Conservation (phyloP, 2,329 filamentous ascomycete species). For the Chaetomium sp. region DNA sequence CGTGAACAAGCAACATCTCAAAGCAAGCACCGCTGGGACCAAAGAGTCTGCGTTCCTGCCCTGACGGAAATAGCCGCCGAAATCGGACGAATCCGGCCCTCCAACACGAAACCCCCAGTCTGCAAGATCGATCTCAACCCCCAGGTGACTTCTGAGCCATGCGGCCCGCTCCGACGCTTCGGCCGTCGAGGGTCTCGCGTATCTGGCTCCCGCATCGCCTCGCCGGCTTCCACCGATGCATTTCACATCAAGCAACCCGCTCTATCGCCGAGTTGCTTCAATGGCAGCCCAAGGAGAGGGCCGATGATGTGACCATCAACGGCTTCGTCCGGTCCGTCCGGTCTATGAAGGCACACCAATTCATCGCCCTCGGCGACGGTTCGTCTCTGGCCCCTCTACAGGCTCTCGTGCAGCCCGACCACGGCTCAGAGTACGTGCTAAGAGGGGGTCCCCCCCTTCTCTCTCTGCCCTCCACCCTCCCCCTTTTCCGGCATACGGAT, state of each 20-base stretch:
- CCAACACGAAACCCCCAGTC: too few relatives aligned
- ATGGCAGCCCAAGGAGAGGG: slow-evolving; percentile 39
- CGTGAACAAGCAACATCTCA: too few relatives aligned
- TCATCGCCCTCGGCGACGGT: slow-evolving; percentile 82
- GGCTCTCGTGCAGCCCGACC: slow-evolving; percentile 65
- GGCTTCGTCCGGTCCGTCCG: slow-evolving; percentile 81
- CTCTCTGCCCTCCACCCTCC: neutral
- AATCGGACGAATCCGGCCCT: neutral
- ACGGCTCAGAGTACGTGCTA: slow-evolving; percentile 62
- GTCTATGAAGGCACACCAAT: slow-evolving; percentile 76
- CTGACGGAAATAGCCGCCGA: neutral
- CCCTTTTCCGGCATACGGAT: slow-evolving; percentile 18
- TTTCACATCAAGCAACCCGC: slow-evolving; percentile 9
- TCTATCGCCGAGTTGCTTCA: slow-evolving; percentile 52
- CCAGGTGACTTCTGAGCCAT: slow-evolving; percentile 8
- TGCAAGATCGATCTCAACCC: too few relatives aligned
- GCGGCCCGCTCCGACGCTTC: slow-evolving; percentile 15
- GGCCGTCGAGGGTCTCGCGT: slow-evolving; percentile 14
- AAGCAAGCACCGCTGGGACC: too few relatives aligned
- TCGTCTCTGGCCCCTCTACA: slow-evolving; percentile 75
- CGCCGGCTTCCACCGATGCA: slow-evolving; percentile 6
- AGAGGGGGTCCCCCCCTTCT: neutral
- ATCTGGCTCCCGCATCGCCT: slow-evolving; percentile 12
- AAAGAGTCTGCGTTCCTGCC: too few relatives aligned
- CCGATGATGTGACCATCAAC: slow-evolving; percentile 54